Conservation (phyloP, 2,329 filamentous ascomycete species). For the Claviceps sp. region DNA sequence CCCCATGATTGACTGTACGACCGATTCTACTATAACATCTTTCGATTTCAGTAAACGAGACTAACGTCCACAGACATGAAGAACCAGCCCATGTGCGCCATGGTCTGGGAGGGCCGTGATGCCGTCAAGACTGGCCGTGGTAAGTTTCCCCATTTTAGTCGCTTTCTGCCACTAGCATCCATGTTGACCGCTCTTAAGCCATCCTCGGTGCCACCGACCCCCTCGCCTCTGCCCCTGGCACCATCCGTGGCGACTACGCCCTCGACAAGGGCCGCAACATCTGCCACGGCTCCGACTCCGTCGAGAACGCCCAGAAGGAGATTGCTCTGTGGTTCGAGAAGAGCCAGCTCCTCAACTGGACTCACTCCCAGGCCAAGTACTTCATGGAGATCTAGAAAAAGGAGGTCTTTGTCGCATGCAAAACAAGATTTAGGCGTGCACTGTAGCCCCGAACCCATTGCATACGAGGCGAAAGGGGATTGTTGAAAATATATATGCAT, state of each 20-base stretch:
- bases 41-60: neutral
- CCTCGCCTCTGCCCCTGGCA: conserved; percentile 82
- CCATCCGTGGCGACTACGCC: conserved; percentile 91
- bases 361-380: conserved; percentile 77
- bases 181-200: conserved; percentile 28
- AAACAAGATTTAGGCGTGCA: neutral
- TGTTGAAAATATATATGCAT: neutral
- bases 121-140: conserved; percentile 96
- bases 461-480: conserved; percentile 2
- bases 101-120: conserved; percentile 99
- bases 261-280: conserved; percentile 84
- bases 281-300: conserved; percentile 97
- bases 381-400: conserved; percentile 59
- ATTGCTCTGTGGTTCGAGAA: conserved; percentile 97
- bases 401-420: neutral
- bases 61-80: conserved; percentile 3
- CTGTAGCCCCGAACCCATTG: neutral
- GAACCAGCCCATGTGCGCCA: conserved; percentile 70
- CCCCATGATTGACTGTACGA: conserved; percentile 82
- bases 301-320: conserved; percentile 99
- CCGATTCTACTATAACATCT: neutral
- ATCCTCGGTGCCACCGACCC: conserved; percentile 99
- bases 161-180: neutral
- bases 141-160: conserved; percentile 30
- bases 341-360: conserved; percentile 74